These are phyloP conservation scores for Mallotus japonicus DNA, from an alignment of 441 rosid species.

Conservation along the genomic window DNA sequence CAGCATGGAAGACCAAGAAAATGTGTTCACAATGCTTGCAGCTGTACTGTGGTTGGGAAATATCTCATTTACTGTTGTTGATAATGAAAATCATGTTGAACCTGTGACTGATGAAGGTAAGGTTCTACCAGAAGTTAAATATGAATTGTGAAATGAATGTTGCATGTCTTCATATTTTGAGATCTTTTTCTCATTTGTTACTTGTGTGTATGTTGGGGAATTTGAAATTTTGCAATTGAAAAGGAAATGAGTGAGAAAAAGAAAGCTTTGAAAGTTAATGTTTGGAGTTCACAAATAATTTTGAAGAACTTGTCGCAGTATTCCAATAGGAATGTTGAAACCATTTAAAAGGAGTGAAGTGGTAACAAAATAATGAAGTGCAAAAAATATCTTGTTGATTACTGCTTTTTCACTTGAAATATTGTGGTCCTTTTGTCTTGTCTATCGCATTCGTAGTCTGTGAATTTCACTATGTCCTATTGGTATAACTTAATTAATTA, in stretches of 20 bases:
- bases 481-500: too few relatives aligned
- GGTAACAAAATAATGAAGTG: background rate
- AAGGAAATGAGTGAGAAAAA: background rate
- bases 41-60: slow-evolving; percentile 97
- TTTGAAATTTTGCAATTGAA: background rate
- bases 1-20: slow-evolving; percentile 95
- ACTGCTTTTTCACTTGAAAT: background rate
- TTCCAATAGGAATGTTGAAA: slow-evolving; percentile 13
- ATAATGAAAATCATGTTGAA: slow-evolving; percentile 96
- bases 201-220: too few relatives aligned
- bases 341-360: background rate
- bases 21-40: slow-evolving; percentile 93
- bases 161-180: slow-evolving; percentile 1
- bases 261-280: too few relatives aligned
- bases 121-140: slow-evolving; percentile 27
- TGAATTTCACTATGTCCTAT: too few relatives aligned
- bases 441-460: too few relatives aligned
- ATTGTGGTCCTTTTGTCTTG: too few relatives aligned
- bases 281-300: background rate
- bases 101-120: slow-evolving; percentile 83
- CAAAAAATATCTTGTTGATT: background rate
- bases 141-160: slow-evolving; percentile 13
- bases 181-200: too few relatives aligned
- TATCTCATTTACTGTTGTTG: slow-evolving; percentile 67
- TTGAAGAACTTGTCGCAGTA: background rate